Evolutionary conservation across 2,329 filamentous ascomycete genomes (phyloP).

Genomic region (Colletotrichum sp.): DNA sequence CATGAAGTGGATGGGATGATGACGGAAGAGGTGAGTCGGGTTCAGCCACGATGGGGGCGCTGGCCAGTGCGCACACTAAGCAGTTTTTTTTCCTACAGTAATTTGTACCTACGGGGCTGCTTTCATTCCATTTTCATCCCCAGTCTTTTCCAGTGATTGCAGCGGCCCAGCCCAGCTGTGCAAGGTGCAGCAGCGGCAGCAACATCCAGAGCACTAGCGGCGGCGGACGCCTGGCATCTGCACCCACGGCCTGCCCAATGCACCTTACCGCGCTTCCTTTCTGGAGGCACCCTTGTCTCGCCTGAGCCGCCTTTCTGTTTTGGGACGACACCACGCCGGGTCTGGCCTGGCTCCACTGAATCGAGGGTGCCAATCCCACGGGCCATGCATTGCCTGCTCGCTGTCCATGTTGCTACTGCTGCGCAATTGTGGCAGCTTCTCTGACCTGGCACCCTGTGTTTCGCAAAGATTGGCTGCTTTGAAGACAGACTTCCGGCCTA

Average conservation of each 20-base stretch:
- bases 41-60: constrained; percentile 15
- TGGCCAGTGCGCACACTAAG: background rate
- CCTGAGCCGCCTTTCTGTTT: constrained; percentile 6
- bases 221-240: background rate
- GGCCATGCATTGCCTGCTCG: background rate
- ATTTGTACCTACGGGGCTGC: background rate
- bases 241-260: background rate
- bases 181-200: background rate
- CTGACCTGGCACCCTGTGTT: constrained; percentile 13
- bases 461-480: constrained; percentile 8
- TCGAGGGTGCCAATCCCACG: constrained; percentile 2
- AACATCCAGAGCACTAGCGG: background rate
- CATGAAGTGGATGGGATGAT: constrained; percentile 15
- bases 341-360: background rate
- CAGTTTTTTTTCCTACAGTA: background rate
- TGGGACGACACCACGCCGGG: background rate
- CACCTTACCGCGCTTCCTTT: constrained; percentile 1
- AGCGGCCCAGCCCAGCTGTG: background rate
- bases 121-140: background rate
- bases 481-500: background rate
- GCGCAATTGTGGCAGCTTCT: background rate
- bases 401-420: background rate
- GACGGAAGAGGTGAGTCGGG: constrained; percentile 17
- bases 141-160: background rate
- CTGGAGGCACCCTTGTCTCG: constrained; percentile 11